phyloP scores from a whole-genome alignment of 2,329 filamentous ascomycete species.

The Rhinocladiella mackenziei region DNA sequence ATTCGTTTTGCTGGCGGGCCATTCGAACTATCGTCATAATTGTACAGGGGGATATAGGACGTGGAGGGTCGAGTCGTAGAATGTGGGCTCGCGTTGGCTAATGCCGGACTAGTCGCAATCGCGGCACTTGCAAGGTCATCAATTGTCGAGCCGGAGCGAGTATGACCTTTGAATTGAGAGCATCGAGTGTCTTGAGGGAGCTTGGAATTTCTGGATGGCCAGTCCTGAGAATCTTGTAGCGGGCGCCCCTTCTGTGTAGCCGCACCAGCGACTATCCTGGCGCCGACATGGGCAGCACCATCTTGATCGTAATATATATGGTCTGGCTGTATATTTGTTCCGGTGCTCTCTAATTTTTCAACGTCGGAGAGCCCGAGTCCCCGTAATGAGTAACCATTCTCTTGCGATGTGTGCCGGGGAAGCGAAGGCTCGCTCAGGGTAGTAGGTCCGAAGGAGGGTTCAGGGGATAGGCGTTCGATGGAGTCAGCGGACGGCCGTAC shows the following conservation, averaged over 20 bases:
- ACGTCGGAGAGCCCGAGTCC: constrained; percentile 24
- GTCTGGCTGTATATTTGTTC: constrained; percentile 19
- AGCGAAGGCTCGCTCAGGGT: constrained; percentile 6
- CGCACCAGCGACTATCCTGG: constrained; percentile 15
- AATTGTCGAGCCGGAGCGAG: constrained; percentile 45
- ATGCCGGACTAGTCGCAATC: constrained; percentile 47
- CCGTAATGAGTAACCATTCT: constrained; percentile 11
- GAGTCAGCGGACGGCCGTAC: constrained; percentile 18
- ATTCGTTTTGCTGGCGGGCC: constrained; percentile 58
- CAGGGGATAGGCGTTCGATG: constrained; percentile 29
- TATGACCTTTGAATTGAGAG: constrained; percentile 33
- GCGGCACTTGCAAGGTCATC: constrained; percentile 50
- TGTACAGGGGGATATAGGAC: constrained; percentile 31
- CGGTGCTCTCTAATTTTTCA: constrained; percentile 6
- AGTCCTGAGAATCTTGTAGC: constrained; percentile 3
- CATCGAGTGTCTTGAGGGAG: constrained; percentile 7
- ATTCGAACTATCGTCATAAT: constrained; percentile 32
- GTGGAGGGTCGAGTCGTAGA: constrained; percentile 32
- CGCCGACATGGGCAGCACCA: constrained; percentile 26
- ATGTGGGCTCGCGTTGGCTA: constrained; percentile 32
- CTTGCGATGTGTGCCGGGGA: constrained; percentile 5
- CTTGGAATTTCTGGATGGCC: constrained; percentile 3
- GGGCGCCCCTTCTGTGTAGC: constrained; percentile 2
- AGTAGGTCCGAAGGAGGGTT: constrained; percentile 17
- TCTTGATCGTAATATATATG: constrained; percentile 26